Conservation (phyloP, 2,329 filamentous ascomycete genomes). For the Apiospora koreana region DNA sequence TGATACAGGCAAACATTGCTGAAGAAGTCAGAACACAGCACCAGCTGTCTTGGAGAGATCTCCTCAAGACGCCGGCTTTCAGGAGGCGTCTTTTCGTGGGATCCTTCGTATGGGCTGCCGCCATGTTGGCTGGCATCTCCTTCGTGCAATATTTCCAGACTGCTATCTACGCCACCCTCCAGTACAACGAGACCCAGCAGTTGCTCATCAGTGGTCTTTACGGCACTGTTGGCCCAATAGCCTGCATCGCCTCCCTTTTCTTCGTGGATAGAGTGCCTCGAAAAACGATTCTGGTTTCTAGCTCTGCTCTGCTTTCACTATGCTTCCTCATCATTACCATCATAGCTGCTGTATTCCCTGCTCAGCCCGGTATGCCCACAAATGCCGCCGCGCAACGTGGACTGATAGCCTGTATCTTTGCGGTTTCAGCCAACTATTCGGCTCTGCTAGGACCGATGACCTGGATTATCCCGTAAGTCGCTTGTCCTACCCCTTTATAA, state of each 20-base stretch:
- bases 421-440: constrained; percentile 39
- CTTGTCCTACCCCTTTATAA: neutral
- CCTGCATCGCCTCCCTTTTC: constrained; percentile 38
- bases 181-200: constrained; percentile 37
- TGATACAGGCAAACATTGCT: constrained; percentile 38
- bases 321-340: constrained; percentile 42
- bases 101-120: constrained; percentile 41
- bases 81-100: constrained; percentile 40
- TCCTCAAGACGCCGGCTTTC: constrained; percentile 36
- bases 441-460: constrained; percentile 42
- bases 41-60: constrained; percentile 33
- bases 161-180: constrained; percentile 41
- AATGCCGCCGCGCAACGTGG: constrained; percentile 39
- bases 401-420: constrained; percentile 42
- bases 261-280: constrained; percentile 40
- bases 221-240: constrained; percentile 38
- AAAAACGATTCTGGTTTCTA: constrained; percentile 38
- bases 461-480: constrained; percentile 44
- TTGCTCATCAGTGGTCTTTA: constrained; percentile 42
- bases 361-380: constrained; percentile 35
- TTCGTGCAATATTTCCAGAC: constrained; percentile 46
- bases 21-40: constrained; percentile 32
- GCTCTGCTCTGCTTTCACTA: constrained; percentile 36
- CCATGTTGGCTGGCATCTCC: constrained; percentile 42
- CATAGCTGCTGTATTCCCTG: constrained; percentile 38